phyloP scores from a whole-genome alignment of 2,329 filamentous ascomycete species.

The Pseudomassariella vexata region DNA sequence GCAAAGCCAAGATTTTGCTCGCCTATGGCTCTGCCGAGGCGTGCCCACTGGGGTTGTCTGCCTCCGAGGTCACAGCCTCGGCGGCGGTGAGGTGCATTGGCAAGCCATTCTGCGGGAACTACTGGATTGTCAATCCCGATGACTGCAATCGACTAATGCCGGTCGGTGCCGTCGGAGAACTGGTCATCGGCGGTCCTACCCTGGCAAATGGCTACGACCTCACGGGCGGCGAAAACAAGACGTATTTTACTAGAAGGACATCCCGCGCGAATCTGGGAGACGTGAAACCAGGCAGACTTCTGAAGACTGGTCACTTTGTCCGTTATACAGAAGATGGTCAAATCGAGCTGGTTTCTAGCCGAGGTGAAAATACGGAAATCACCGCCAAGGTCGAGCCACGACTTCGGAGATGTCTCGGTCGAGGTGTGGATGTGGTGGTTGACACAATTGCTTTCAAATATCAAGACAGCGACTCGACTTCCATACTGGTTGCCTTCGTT shows the following conservation, averaged over 20 bases:
- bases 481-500: slow-evolving; percentile 41
- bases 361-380: slow-evolving; percentile 32
- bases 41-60: slow-evolving; percentile 45
- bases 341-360: slow-evolving; percentile 41
- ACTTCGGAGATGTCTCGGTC: slow-evolving; percentile 40
- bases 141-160: slow-evolving; percentile 45
- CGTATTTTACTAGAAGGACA: slow-evolving; percentile 14
- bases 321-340: slow-evolving; percentile 42
- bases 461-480: slow-evolving; percentile 26
- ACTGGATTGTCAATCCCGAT: slow-evolving; percentile 48
- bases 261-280: slow-evolving; percentile 13
- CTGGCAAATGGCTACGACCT: slow-evolving; percentile 33
- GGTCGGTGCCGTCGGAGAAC: slow-evolving; percentile 49
- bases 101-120: slow-evolving; percentile 41
- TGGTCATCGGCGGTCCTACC: slow-evolving; percentile 54
- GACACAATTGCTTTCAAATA: slow-evolving; percentile 38
- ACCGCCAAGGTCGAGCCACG: slow-evolving; percentile 40
- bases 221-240: slow-evolving; percentile 20
- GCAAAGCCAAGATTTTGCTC: slow-evolving; percentile 38
- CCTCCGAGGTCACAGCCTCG: slow-evolving; percentile 33
- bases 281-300: slow-evolving; percentile 20
- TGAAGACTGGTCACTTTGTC: slow-evolving; percentile 46
- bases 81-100: slow-evolving; percentile 36
- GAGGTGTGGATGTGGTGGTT: slow-evolving; percentile 41
- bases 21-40: slow-evolving; percentile 47